Conservation (phyloP, 345 rosid species). For the Camelina sativa region DNA sequence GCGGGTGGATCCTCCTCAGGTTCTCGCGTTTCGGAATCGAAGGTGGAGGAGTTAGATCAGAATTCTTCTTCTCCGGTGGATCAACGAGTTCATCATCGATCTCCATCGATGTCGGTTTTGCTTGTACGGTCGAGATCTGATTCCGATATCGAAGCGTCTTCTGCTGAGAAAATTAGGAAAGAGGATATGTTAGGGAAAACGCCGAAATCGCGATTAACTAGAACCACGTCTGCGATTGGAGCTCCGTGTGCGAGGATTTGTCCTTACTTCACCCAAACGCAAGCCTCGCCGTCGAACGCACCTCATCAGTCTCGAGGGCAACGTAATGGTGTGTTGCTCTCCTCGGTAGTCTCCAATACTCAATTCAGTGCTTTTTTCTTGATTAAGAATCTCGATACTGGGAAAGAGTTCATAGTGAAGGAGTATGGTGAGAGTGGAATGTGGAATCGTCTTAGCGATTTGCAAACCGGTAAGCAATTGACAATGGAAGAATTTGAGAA, state of each 20-base stretch:
- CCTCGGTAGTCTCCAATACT: slow-evolving; percentile 46
- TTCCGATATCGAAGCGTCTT: slow-evolving; percentile 62
- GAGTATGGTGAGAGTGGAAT: slow-evolving; percentile 73
- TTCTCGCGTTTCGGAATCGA: slow-evolving; percentile 18
- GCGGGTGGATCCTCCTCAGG: background rate
- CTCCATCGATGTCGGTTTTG: slow-evolving; percentile 44
- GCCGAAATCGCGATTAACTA: slow-evolving; percentile 70
- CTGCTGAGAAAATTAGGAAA: slow-evolving; percentile 56
- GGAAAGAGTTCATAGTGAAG: slow-evolving; percentile 82
- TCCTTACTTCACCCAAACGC: slow-evolving; percentile 50
- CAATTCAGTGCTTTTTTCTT: slow-evolving; percentile 70
- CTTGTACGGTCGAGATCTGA: slow-evolving; percentile 77
- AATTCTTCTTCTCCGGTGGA: slow-evolving; percentile 25
- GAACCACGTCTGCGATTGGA: slow-evolving; percentile 60
- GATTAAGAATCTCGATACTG: slow-evolving; percentile 87
- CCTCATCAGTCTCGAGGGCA: slow-evolving; percentile 23
- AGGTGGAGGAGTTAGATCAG: slow-evolving; percentile 19
- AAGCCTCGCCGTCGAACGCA: slow-evolving; percentile 42
- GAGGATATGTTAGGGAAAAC: slow-evolving; percentile 63
- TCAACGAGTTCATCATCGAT: slow-evolving; percentile 13
- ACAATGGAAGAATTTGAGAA: slow-evolving; percentile 95
- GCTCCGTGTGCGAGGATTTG: slow-evolving; percentile 49
- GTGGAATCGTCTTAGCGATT: slow-evolving; percentile 93
- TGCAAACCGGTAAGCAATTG: slow-evolving; percentile 89
- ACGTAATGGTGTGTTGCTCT: slow-evolving; percentile 32